Conservation (phyloP, 1,284 basidiomycete species). For the Lentinula novae-zelandiae region DNA sequence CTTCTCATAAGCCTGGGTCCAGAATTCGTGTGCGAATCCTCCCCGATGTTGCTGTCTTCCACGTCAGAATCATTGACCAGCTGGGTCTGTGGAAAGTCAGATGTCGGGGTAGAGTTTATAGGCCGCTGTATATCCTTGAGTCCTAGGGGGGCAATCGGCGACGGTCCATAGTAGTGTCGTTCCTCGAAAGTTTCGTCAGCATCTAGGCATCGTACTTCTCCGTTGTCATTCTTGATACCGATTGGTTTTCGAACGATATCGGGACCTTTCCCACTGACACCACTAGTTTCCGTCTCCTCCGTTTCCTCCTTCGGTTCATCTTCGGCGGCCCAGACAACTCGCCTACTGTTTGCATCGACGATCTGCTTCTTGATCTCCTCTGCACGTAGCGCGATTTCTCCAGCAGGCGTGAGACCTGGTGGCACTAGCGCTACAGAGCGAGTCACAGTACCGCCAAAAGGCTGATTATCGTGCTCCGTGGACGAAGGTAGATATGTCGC, state of each 20-base stretch:
- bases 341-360: constrained; percentile 40
- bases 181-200: constrained; percentile 26
- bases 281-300: constrained; percentile 44
- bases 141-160: constrained; percentile 49
- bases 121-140: constrained; percentile 53
- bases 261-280: constrained; percentile 38
- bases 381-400: constrained; percentile 49
- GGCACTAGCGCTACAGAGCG: constrained; percentile 20
- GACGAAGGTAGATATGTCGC: constrained; percentile 67
- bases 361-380: constrained; percentile 54
- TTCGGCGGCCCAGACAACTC: constrained; percentile 52
- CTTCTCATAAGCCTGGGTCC: background rate
- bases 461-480: constrained; percentile 52
- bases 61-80: background rate
- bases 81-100: constrained; percentile 6
- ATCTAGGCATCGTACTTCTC: constrained; percentile 35
- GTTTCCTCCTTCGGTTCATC: constrained; percentile 44
- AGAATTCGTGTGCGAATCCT: background rate
- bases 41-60: background rate
- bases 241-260: constrained; percentile 39
- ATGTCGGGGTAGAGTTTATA: background rate
- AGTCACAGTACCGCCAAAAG: constrained; percentile 47
- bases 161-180: constrained; percentile 44
- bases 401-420: constrained; percentile 45
- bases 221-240: constrained; percentile 45